These are phyloP conservation scores for Ensete ventricosum DNA, from an alignment of 176 grass and related monocot species.

Conservation along the genomic window DNA sequence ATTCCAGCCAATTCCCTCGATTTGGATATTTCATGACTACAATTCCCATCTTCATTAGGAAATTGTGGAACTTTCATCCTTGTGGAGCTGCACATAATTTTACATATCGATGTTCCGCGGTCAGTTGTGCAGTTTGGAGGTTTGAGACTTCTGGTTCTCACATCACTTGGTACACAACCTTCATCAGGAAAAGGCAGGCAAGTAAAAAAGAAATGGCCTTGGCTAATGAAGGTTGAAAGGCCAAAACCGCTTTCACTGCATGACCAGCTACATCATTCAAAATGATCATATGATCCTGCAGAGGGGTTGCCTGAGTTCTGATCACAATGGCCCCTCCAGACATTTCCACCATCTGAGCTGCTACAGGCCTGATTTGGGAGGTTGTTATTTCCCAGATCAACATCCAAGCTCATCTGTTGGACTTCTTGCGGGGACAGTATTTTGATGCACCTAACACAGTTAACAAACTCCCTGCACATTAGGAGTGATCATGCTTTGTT, in stretches of 20 bases:
- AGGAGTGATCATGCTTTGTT: constrained; percentile 14
- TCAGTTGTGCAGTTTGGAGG: background rate
- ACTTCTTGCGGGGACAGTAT: constrained; percentile 97
- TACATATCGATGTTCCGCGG: background rate
- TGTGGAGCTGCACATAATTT: background rate
- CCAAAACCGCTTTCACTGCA: background rate
- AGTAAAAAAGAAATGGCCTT: background rate
- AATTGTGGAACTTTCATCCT: background rate
- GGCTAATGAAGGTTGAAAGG: background rate
- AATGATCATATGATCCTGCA: constrained; percentile 56
- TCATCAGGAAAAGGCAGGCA: background rate
- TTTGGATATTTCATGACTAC: background rate
- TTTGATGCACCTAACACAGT: constrained; percentile 81
- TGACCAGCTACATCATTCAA: constrained; percentile 35
- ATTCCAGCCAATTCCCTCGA: background rate
- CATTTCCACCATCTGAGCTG: constrained; percentile 72
- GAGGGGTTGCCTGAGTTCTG: constrained; percentile 63
- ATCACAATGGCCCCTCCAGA: constrained; percentile 63
- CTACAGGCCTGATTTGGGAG: constrained; percentile 77
- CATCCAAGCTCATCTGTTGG: constrained; percentile 89
- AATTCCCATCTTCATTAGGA: background rate
- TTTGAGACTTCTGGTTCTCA: background rate
- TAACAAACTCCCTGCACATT: constrained; percentile 81
- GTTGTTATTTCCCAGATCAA: constrained; percentile 65
- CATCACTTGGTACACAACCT: background rate